Conservation (phyloP, 129 eudicot genomes). For the Pulicaria dysenterica region DNA sequence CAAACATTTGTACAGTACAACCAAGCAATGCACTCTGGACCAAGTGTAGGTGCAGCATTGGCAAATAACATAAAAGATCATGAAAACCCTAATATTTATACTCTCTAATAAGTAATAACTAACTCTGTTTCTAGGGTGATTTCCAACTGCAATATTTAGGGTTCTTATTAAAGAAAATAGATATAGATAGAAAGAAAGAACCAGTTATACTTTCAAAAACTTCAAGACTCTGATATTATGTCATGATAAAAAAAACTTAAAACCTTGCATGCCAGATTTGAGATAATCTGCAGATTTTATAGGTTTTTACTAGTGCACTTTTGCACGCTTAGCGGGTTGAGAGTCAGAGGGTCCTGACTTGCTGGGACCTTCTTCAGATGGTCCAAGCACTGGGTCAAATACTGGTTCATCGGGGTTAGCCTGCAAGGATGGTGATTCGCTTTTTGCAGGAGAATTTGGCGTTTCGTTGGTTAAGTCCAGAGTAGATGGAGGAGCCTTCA, state of each 20-base stretch:
- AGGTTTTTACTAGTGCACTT: conserved; percentile 41
- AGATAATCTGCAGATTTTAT: not conserved
- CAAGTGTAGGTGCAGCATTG: conserved; percentile 28
- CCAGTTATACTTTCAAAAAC: conserved; percentile 13
- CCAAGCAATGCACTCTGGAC: conserved; percentile 20
- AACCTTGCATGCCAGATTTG: conserved; percentile 9
- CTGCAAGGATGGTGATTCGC: conserved; percentile 22
- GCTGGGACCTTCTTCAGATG: conserved; percentile 32
- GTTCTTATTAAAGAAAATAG: conserved; percentile 28
- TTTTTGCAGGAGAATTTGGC: conserved; percentile 40
- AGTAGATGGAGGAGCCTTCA: conserved; percentile 46
- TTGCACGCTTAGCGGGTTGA: conserved; percentile 70
- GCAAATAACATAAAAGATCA: conserved; percentile 10
- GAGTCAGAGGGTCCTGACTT: conserved; percentile 38
- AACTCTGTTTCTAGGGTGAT: conserved; percentile 18
- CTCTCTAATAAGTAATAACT: conserved; percentile 9
- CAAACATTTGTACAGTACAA: conserved; percentile 29
- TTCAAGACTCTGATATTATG: conserved; percentile 14
- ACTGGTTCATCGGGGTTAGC: conserved; percentile 26
- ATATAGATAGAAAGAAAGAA: conserved; percentile 15
- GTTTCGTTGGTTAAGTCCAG: conserved; percentile 38
- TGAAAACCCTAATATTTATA: not conserved
- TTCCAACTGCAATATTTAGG: conserved; percentile 19
- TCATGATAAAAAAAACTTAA: conserved; percentile 26
- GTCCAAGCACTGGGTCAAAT: conserved; percentile 25